Conservation (phyloP, 2,329 filamentous ascomycete genomes). For the Fusarium redolens region DNA sequence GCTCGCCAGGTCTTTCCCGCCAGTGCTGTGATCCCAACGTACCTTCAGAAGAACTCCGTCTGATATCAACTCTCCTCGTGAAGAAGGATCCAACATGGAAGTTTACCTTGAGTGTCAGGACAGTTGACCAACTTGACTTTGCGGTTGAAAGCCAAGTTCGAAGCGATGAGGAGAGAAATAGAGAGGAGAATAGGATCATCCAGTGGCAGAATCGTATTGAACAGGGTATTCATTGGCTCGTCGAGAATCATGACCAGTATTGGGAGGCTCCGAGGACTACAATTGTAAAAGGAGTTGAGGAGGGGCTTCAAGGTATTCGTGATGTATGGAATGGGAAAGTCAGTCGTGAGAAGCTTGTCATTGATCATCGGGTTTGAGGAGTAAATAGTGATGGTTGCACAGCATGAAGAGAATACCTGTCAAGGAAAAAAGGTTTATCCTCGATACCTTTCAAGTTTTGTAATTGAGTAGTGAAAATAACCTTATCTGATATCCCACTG, state of each 20-base stretch:
- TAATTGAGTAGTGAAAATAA: rapidly evolving
- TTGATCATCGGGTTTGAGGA: not conserved
- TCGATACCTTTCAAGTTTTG: rapidly evolving
- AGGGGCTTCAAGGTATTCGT: not conserved
- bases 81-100: not conserved
- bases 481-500: not conserved
- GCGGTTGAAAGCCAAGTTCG: not conserved
- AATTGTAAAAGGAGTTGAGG: not conserved
- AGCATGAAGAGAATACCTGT: too few species aligned
- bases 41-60: not conserved
- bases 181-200: not conserved
- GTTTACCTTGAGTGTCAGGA: not conserved
- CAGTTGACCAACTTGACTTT: not conserved
- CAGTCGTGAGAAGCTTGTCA: slow-evolving; percentile 5
- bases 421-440: too few species aligned
- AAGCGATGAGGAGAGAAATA: not conserved
- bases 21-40: not conserved
- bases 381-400: rapidly evolving
- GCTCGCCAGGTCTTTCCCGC: not conserved
- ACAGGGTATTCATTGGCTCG: not conserved
- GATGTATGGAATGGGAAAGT: slow-evolving; percentile 12
- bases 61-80: not conserved
- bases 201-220: slow-evolving; percentile 3
- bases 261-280: slow-evolving; percentile 1
- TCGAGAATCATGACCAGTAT: not conserved